phyloP scores from a whole-genome alignment of 148 eudicot species.

The Talinum fruticosum region DNA sequence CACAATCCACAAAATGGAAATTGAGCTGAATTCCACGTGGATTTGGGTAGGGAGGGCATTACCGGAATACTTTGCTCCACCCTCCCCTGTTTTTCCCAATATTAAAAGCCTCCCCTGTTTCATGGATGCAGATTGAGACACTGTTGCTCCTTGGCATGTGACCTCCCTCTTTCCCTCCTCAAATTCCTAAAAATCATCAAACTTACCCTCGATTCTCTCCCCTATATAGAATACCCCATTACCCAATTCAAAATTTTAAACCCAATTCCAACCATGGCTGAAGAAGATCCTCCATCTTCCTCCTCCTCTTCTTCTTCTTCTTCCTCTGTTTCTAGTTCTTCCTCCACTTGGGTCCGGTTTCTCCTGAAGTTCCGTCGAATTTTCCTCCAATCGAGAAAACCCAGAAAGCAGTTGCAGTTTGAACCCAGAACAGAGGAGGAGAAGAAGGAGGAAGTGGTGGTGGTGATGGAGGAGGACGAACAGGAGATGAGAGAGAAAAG shows the following conservation, averaged over 20 bases:
- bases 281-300: constrained; percentile 6
- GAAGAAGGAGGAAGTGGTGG: too few relatives aligned
- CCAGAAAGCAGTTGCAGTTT: constrained; percentile 19
- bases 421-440: constrained; percentile 3
- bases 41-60: not conserved
- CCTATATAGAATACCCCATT: constrained; percentile 9
- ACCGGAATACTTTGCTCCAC: not conserved
- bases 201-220: not conserved
- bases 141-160: constrained; percentile 29
- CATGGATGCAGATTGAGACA: constrained; percentile 28
- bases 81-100: not conserved
- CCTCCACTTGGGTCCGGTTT: constrained; percentile 27
- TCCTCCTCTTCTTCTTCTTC: constrained; percentile 15
- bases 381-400: constrained; percentile 30
- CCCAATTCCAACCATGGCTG: constrained; percentile 1
- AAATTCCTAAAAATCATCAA: not conserved
- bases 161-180: not conserved
- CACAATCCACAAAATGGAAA: constrained; percentile 3
- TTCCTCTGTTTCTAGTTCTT: not conserved
- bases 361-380: constrained; percentile 43
- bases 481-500: constrained; percentile 13
- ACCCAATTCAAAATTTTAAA: constrained; percentile 25
- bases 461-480: constrained; percentile 8
- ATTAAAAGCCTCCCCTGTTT: constrained; percentile 2
- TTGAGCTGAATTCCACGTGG: constrained; percentile 23